These are phyloP conservation scores for Aspergillus oerlinghausenensis DNA, from an alignment of 2,329 filamentous ascomycete genomes.

Conservation along the genomic window DNA sequence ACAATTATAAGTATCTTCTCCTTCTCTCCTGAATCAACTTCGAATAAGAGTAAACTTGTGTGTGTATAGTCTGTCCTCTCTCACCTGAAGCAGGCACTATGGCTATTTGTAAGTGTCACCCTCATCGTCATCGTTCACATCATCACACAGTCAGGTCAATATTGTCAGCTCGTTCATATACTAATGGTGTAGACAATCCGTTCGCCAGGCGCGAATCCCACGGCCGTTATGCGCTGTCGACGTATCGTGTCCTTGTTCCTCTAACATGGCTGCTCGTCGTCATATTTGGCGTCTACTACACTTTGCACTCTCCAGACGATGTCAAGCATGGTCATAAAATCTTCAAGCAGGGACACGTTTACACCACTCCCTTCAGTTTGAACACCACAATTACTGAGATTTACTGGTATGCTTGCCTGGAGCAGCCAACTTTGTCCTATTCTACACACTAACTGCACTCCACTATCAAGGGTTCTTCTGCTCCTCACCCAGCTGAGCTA, in stretches of 20 bases:
- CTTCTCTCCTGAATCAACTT: background rate
- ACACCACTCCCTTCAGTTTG: conserved; percentile 69
- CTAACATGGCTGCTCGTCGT: conserved; percentile 71
- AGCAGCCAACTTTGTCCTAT: background rate
- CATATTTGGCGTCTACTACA: conserved; percentile 70
- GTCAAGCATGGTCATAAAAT: conserved; percentile 60
- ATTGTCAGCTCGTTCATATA: background rate
- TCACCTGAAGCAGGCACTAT: conserved; percentile 1
- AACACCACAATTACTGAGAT: conserved; percentile 61
- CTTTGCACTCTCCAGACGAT: conserved; percentile 60
- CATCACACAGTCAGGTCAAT: too few relatives aligned
- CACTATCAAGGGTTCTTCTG: conserved; percentile 57
- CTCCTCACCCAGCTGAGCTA: conserved; percentile 74
- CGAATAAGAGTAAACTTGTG: background rate
- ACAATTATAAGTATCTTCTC: background rate
- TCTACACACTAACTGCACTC: background rate
- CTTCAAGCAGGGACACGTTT: conserved; percentile 66
- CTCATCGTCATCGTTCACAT: background rate
- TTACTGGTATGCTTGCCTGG: conserved; percentile 62
- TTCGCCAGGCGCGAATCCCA: conserved; percentile 69
- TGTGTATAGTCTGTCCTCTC: background rate
- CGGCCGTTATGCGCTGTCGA: conserved; percentile 55
- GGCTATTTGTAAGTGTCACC: conserved; percentile 10
- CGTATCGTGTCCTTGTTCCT: conserved; percentile 72
- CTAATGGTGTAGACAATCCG: conserved; percentile 53